phyloP scores from a whole-genome alignment of 1,139 yeast species.

The Sugiyamaella pinicola region DNA sequence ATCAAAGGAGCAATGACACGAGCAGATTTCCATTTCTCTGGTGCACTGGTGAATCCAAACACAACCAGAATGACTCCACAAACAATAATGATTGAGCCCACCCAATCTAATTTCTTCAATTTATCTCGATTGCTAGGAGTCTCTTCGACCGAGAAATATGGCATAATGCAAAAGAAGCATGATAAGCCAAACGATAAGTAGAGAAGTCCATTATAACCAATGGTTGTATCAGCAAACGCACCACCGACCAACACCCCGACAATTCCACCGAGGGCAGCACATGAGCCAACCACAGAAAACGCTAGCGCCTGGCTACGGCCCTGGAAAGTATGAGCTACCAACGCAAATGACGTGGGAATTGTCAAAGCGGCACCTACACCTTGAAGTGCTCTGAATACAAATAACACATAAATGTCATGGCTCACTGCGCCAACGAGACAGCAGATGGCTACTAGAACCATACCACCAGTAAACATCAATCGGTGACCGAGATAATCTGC shows the following conservation, averaged over 20 bases:
- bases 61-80: constrained; percentile 39
- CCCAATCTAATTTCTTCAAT: constrained; percentile 37
- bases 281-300: constrained; percentile 35
- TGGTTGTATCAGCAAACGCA: constrained; percentile 38
- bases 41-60: constrained; percentile 37
- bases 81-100: constrained; percentile 37
- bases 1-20: constrained; percentile 34
- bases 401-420: constrained; percentile 37
- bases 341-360: constrained; percentile 41
- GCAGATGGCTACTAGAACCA: constrained; percentile 34
- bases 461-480: constrained; percentile 34
- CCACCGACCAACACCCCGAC: constrained; percentile 44
- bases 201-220: constrained; percentile 42
- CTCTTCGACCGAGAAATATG: constrained; percentile 34
- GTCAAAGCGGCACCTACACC: constrained; percentile 45
- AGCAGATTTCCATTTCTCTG: constrained; percentile 35
- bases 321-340: constrained; percentile 40
- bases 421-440: constrained; percentile 41
- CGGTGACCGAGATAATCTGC: constrained; percentile 45
- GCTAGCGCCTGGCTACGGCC: constrained; percentile 39
- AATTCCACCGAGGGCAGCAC: constrained; percentile 38
- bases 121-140: constrained; percentile 32
- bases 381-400: constrained; percentile 44
- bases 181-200: constrained; percentile 39
- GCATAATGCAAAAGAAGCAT: constrained; percentile 24